A percentile compares a stretch with the other conserved stretches of the same genome.
Conservation (phyloP, 305 asterid genomes). For the Euphrasia arctica region DNA sequence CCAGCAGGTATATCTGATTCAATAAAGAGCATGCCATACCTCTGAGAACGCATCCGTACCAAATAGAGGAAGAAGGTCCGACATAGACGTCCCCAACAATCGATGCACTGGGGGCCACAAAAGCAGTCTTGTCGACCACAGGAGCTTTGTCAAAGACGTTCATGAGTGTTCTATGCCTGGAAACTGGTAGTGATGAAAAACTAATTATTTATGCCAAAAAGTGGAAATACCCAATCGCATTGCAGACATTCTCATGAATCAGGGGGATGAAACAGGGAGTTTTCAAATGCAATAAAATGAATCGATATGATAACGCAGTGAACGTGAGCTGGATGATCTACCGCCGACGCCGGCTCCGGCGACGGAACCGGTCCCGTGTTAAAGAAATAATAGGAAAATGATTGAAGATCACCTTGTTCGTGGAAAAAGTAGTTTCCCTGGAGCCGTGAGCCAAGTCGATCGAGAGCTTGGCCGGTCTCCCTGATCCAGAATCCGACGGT, state of each 20-base stretch:
- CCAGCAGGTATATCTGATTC: slow-evolving; percentile 23
- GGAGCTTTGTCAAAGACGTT: slow-evolving; percentile 84
- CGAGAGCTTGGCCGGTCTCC: slow-evolving; percentile 96
- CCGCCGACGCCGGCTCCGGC: too few relatives aligned
- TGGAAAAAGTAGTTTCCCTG: slow-evolving; percentile 84
- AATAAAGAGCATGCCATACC: slow-evolving; percentile 42
- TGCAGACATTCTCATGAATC: slow-evolving; percentile 6
- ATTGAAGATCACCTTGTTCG: slow-evolving; percentile 48
- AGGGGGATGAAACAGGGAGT: neutral
- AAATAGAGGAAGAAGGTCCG: slow-evolving; percentile 78
- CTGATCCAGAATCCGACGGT: slow-evolving; percentile 94
- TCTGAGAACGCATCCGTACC: slow-evolving; percentile 97
- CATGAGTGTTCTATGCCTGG: slow-evolving; percentile 93
- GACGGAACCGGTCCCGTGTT: too few relatives aligned
- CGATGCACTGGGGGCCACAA: slow-evolving; percentile 96
- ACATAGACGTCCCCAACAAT: slow-evolving; percentile 75
- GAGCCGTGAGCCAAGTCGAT: slow-evolving; percentile 96
- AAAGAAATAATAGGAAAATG: too few relatives aligned
- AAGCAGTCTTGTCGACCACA: slow-evolving; percentile 64
- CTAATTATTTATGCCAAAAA: neutral
- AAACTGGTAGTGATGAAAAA: slow-evolving; percentile 41
- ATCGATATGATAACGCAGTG: slow-evolving; percentile 22
- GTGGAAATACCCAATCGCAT: neutral
- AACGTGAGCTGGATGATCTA: slow-evolving; percentile 10
- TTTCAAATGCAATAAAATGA: slow-evolving; percentile 14